A percentile compares a stretch with the other conserved stretches of the same genome.
Evolutionary conservation across 2,329 filamentous ascomycete genomes (phyloP).

Genomic region (Pseudogymnoascus sp.): DNA sequence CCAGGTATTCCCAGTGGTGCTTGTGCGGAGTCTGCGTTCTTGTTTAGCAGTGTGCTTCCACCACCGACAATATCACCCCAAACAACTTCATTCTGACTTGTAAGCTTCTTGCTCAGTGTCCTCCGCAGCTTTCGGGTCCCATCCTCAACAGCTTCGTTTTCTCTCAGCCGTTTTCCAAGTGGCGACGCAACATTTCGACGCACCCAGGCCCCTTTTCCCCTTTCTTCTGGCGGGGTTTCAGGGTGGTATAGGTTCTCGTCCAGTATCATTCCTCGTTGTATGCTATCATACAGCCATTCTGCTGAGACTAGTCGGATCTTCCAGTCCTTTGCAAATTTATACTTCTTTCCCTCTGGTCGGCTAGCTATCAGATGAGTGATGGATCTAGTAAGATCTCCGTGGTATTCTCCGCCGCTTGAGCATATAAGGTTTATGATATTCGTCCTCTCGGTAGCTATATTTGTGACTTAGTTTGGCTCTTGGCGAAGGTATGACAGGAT

Average conservation of each 20-base stretch:
- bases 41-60: conserved; percentile 18
- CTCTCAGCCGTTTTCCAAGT: conserved; percentile 52
- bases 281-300: conserved; percentile 78
- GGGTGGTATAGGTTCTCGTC: conserved; percentile 83
- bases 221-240: conserved; percentile 55
- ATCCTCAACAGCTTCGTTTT: conserved; percentile 40
- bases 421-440: conserved; percentile 53
- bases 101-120: conserved; percentile 76
- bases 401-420: conserved; percentile 76
- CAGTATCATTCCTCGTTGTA: conserved; percentile 80
- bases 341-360: conserved; percentile 78
- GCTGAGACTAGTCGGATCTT: conserved; percentile 67
- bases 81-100: conserved; percentile 70
- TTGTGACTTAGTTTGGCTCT: conserved; percentile 22
- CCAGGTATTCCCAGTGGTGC: not conserved
- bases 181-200: conserved; percentile 38
- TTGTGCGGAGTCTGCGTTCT: not conserved
- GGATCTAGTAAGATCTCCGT: conserved; percentile 74
- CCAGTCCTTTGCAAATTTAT: conserved; percentile 79
- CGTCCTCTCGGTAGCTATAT: conserved; percentile 54
- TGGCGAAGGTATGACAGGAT: conserved; percentile 26
- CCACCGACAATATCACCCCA: conserved; percentile 78
- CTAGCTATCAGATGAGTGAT: conserved; percentile 84
- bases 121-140: conserved; percentile 76
- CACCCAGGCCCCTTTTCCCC: conserved; percentile 71